phyloP scores from a whole-genome alignment of 2,329 filamentous ascomycete species.

The Paraconiothyrium sp. region DNA sequence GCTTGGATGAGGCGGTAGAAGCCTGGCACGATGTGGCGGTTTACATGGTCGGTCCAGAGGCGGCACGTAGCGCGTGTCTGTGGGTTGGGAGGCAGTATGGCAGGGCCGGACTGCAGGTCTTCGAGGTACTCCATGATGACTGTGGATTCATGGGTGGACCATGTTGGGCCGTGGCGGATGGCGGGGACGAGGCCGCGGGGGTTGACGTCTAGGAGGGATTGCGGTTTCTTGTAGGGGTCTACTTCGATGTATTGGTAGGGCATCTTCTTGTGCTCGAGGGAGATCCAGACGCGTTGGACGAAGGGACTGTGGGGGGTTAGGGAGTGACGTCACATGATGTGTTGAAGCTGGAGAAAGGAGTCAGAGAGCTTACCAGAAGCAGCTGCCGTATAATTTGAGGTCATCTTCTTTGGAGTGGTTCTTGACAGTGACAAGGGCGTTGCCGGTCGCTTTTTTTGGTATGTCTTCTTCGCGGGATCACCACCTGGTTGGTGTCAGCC shows the following conservation, averaged over 20 bases:
- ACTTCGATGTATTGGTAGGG: constrained; percentile 88
- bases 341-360: neutral
- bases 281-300: constrained; percentile 89
- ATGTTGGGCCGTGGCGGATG: constrained; percentile 75
- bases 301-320: constrained; percentile 68
- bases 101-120: constrained; percentile 69
- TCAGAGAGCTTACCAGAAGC: constrained; percentile 73
- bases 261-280: constrained; percentile 80
- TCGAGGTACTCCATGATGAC: constrained; percentile 91
- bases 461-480: constrained; percentile 68
- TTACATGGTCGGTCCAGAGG: constrained; percentile 84
- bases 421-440: constrained; percentile 73
- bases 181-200: constrained; percentile 79
- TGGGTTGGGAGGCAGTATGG: constrained; percentile 72
- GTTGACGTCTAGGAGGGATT: constrained; percentile 77
- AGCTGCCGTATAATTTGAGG: constrained; percentile 82
- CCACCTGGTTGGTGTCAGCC: constrained; percentile 59
- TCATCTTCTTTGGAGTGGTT: constrained; percentile 75
- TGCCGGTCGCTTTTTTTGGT: constrained; percentile 77
- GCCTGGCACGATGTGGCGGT: constrained; percentile 76
- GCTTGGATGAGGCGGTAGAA: constrained; percentile 80
- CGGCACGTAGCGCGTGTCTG: constrained; percentile 77
- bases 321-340: constrained; percentile 24
- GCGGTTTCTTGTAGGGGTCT: constrained; percentile 79
- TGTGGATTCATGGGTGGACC: constrained; percentile 82